Conservation (phyloP, 176 grass and related monocot genomes). For the bread wheat (Triticum aestivum) region IWGSC_CS_RefSeq_v2.1 NC_057810.1:648210051-648210550, state of each 20-base stretch:
- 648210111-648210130: too few relatives aligned
- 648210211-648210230: too few relatives aligned
- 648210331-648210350: not conserved
- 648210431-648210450: constrained; percentile 28
- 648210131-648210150: not conserved
- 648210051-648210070: too few relatives aligned
- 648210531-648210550: not conserved
- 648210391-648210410: not conserved
- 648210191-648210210: not conserved
- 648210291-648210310: not conserved
- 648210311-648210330: not conserved
- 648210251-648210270: not conserved
- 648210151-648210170: not conserved
- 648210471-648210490: not conserved
- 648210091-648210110: too few relatives aligned
- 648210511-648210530: not conserved
- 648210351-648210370: not conserved
- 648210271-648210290: not conserved
- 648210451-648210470: not conserved
- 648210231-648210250: not conserved
- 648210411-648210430: not conserved
- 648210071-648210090: too few relatives aligned
- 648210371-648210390: not conserved
- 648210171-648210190: not conserved
- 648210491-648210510: not conserved